These are phyloP conservation scores for Corchorus olitorius DNA, from an alignment of 345 rosid genomes.

Conservation along the genomic window DNA sequence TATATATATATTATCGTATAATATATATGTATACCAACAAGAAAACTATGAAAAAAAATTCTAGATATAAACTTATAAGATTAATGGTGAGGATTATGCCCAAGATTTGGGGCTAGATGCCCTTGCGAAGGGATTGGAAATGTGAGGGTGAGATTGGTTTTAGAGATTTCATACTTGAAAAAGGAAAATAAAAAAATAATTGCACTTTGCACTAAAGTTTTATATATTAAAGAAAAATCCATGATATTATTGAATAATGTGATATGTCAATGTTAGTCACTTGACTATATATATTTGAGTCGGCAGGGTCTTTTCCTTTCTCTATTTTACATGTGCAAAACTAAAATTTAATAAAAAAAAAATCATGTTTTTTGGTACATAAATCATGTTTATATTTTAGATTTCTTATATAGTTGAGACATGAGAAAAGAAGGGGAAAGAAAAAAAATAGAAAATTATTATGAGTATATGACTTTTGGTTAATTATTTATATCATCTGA, in stretches of 20 bases:
- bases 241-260: not conserved
- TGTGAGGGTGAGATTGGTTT: conserved; percentile 6
- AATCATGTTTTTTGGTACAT: not conserved
- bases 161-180: not conserved
- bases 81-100: not conserved
- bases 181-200: not conserved
- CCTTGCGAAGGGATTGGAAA: not conserved
- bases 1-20: no score
- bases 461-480: not conserved
- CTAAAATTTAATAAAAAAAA: not conserved
- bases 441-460: not conserved
- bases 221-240: not conserved
- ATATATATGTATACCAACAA: no score
- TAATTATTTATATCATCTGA: not conserved
- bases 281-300: not conserved
- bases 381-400: not conserved
- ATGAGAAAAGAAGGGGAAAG: no score
- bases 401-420: not conserved
- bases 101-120: not conserved
- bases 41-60: not conserved
- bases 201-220: not conserved
- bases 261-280: not conserved
- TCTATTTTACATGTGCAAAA: not conserved
- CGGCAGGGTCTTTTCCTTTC: conserved; percentile 1
- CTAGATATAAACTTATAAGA: not conserved